Evolutionary conservation across 169 alveolate species (phyloP), one percentile per base, ranked within the genome.

Genomic region (Plasmodium adleri): DNA sequence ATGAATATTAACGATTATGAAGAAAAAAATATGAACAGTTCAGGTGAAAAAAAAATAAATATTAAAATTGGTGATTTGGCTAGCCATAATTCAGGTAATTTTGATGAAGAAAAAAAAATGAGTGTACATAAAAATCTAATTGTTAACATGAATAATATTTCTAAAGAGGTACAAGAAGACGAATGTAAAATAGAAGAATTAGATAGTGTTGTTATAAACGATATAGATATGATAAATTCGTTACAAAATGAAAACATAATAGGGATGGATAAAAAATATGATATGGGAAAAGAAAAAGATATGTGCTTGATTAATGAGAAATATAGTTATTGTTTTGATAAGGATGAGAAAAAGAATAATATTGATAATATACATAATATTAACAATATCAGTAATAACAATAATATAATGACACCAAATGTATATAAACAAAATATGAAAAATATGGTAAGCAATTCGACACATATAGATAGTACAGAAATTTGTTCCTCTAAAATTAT

Each of bases 51-150:
- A 56, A 56, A 56, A n/a, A 56, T 0, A 13, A 56, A 56, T 56
- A 15, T 56, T 56, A n/a, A 56, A 32, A 32, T 32, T 8, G 45
- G 1, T 32, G 45, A 32, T 32, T 67, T 20, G 63, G 74, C 73
- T 74, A 74, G 88, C 88, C 56, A 74, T 49, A 78, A 28, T n/a
- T 50, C 45, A 64, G 72, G 0, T 59, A 15, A 58, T 47, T 20
- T 52, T 43, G 76, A 50, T 59, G 28, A 49, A 49, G 28, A 26
- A 50, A 64, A 78, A 64, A 64, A 78, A 28, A 59, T 32, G 12
- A 7, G 3, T 28, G 88, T 74, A 68, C 17, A 43, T 17, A 54
- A 43, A 24, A 56, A 54, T 17, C 6, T 24, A 54, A 52, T 20
- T 72, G 24, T 52, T 56, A 3, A 4, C 24, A 60, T 20, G 86